These are phyloP conservation scores for Xylariaceae sp. DNA, from an alignment of 2,329 filamentous ascomycete genomes.

Conservation along the genomic window DNA sequence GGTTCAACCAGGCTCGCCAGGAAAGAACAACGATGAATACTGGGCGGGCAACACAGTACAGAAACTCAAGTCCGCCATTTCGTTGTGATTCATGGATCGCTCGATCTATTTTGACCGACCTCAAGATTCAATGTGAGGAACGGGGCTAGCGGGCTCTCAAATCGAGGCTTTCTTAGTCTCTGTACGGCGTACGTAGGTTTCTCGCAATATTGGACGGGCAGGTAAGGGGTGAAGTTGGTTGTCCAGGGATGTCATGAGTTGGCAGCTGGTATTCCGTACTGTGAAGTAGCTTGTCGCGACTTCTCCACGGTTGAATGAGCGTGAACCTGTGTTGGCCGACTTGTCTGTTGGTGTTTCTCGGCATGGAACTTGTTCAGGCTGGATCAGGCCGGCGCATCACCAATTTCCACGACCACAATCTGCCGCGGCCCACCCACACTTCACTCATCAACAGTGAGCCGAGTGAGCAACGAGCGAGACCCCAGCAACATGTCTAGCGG, in stretches of 20 bases:
- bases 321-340: neutral
- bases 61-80: too few relatives aligned
- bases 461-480: conserved; percentile 2
- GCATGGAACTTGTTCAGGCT: neutral
- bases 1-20: too few relatives aligned
- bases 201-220: too few relatives aligned
- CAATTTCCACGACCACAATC: neutral
- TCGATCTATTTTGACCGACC: too few relatives aligned
- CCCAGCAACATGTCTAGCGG: too few relatives aligned
- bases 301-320: neutral
- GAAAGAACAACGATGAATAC: too few relatives aligned
- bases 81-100: too few relatives aligned
- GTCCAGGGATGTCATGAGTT: neutral
- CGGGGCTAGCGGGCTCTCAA: too few relatives aligned
- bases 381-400: too few relatives aligned
- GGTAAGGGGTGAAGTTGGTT: neutral
- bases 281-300: neutral
- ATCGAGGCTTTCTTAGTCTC: neutral
- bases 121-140: too few relatives aligned
- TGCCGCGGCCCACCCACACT: conserved; percentile 11
- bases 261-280: neutral
- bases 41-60: too few relatives aligned
- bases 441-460: conserved; percentile 15
- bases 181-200: neutral
- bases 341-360: neutral